Base-by-base conservation (phyloP, 768 basidiomycete genomes). In the Termitomyces sp. region DNA sequence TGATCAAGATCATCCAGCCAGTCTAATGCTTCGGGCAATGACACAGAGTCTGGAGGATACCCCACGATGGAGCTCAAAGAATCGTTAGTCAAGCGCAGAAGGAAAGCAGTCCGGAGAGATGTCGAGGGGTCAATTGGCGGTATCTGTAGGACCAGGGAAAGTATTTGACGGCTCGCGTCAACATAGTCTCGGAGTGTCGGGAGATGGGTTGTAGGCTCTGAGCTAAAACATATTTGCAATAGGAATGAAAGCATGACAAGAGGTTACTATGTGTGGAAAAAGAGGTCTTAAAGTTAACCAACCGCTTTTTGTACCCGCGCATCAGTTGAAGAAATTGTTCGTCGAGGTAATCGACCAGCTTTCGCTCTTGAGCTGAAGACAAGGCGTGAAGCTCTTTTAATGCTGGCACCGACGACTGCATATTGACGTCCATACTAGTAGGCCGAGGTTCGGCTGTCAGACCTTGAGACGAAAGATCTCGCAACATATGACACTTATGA, bases 291-390 rank as follows among this genome's bases (percentile, higher is more conserved):
- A n/a, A 55, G 52, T 27, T 32, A 42, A 71, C 83, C 41, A 57
- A 90, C 89, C 90, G 83, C 72, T 89, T 92, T 71, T 86, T 90
- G 73, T 77, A 88, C 29, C 82, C 81, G 19, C 86, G 73, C n/a
- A 80, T 87, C 27, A 90, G 71, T 16, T 85, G 78, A 21, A 90
- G 73, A 61, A 90, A 84, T 54, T 76, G 68, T 19, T 81, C 82
- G 49, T 92, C 90, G 5, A 92, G 72, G 64, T 82, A 87, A 21
- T 82, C 80, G 7, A 85, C 72, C 0, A 89, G 75, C 56, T 80
- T 81, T 40, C 83, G 77, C 65, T 92, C 89, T 69, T 92, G 89
- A 17, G 57, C 68, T 21, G 73, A 66, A 9, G 81, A 78, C 12
- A 88, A 69, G 5, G 84, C 70, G 32, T 65, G 68, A 23, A n/a